Evolutionary conservation across 169 alveolate species (phyloP).

Genomic region (Miamiensis avidus): DNA sequence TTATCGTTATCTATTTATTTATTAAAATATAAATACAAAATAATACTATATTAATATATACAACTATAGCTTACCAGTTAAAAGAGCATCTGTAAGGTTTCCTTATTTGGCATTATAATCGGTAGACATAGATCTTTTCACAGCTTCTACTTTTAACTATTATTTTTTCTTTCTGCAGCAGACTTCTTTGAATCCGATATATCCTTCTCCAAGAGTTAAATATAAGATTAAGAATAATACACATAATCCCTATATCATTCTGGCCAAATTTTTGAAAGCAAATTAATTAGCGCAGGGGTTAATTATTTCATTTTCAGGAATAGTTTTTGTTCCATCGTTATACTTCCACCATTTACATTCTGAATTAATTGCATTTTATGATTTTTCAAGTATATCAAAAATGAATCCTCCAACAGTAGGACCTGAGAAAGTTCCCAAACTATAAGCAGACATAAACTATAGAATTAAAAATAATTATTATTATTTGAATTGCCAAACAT

Average conservation of each 20-base stretch:
- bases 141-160: too few species aligned
- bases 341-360: not conserved
- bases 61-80: not conserved
- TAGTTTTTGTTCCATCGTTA: not conserved
- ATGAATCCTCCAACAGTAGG: not conserved
- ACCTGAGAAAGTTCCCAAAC: not conserved
- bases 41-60: not conserved
- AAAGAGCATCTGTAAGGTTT: not conserved
- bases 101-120: not conserved
- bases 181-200: not conserved
- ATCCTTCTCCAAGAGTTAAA: not conserved
- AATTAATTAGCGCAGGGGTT: not conserved
- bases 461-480: too few species aligned
- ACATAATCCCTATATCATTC: not conserved
- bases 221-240: not conserved
- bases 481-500: too few species aligned
- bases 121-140: not conserved
- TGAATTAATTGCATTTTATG: not conserved
- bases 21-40: too few species aligned
- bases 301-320: too few species aligned
- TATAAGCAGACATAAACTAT: not conserved
- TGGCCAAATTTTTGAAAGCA: not conserved
- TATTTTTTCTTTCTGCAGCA: too few species aligned
- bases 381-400: not conserved
- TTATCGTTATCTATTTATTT: not conserved